Base-by-base conservation (phyloP, 768 basidiomycete genomes). In the Polyporus arcularius region DNA sequence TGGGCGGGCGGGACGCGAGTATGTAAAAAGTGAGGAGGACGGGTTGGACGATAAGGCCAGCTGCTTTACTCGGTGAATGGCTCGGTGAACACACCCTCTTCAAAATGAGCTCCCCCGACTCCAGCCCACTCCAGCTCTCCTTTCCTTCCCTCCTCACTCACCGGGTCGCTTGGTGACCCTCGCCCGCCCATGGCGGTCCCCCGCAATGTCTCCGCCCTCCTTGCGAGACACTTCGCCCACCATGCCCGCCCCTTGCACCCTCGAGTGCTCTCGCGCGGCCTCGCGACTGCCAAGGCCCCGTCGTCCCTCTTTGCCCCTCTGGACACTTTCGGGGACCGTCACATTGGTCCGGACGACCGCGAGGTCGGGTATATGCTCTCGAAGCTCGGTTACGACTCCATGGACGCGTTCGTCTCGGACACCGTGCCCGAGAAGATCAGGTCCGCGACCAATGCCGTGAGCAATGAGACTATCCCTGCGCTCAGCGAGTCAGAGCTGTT, bases 261-360 rank as follows among this genome's bases (percentile, higher is more conserved):
- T 56, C 57, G 55, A 58, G 38, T 28, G 49, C 57, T 68, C 39
- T 30, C 55, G 42, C 75, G 80, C 30, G 76, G 78, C 53, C 78
- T 90, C 58, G 88, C 88, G 30, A 87, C 87, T 12, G 79, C 85
- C 56, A 86, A 82, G 70, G 74, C 81, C 26, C 82, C 85, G 11
- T 65, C 79, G 0, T 84, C 87, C 32, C 80, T 96, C 64, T 94
- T 96, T 72, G 82, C 87, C 12, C 86, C 95, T 2, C 80, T 97
- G 64, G 96, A 99, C 77, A 90, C 88, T 38, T 98, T 98, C 77
- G 73, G 87, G 47, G 86, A 92, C 67, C 86, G 96, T 35, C 96
- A 99, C 74, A 87, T 98, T 67, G 97, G 96, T 14, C 96, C 96
- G 14, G 89, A 95, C 70, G 85, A 85, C 60, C 74, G 76, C n/a